phyloP scores from a whole-genome alignment of 192 early-diverging fungal species.

The Gryganskiella cystojenkinii region DNA sequence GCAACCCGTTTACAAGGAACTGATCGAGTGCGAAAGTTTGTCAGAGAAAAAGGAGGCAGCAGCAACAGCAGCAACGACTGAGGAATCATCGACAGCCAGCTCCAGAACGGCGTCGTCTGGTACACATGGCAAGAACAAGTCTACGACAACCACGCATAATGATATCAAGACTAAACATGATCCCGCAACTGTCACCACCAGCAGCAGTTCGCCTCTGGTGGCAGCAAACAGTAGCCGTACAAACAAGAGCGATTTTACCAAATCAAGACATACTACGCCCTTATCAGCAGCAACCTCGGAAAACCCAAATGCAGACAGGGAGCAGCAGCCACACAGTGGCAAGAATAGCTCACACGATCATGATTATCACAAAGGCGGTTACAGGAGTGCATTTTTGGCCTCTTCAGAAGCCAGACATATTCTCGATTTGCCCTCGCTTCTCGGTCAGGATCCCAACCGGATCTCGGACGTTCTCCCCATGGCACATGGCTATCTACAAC shows the following conservation, averaged over 20 bases:
- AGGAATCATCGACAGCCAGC: no score
- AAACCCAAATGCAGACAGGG: not conserved
- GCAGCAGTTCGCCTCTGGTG: not conserved
- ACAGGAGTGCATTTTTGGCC: slow-evolving; percentile 12
- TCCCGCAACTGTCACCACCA: no score
- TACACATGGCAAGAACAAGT: no score
- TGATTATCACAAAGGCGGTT: not conserved
- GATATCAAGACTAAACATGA: no score
- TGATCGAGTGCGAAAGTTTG: slow-evolving; percentile 34
- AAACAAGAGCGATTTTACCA: no score
- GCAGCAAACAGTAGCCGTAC: no score
- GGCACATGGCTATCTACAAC: slow-evolving; percentile 1
- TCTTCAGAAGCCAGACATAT: slow-evolving; percentile 38
- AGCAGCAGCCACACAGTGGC: not conserved
- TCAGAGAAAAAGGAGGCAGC: not conserved
- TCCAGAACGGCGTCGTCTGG: no score
- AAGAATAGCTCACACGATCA: not conserved
- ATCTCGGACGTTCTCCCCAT: slow-evolving; percentile 16
- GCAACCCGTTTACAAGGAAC: slow-evolving; percentile 18
- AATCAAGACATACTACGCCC: not conserved
- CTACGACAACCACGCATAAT: no score
- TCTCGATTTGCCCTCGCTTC: slow-evolving; percentile 33
- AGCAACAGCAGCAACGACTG: no score
- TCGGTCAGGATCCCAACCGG: slow-evolving; percentile 30
- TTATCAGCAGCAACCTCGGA: not conserved